phyloP scores from a whole-genome alignment of 192 early-diverging fungal genomes.

The Ambispora gerdemannii region DNA sequence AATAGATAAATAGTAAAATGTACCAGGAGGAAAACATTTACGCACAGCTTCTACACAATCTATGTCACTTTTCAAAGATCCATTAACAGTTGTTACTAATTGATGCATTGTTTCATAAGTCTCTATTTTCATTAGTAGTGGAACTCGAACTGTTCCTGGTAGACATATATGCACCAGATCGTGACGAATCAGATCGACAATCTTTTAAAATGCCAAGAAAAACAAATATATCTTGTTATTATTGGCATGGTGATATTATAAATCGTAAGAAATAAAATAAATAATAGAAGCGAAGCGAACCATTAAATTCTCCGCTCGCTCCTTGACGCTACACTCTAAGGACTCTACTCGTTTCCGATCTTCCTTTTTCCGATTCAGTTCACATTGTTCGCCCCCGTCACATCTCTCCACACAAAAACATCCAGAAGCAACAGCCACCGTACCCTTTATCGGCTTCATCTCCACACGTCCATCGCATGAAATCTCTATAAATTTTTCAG shows the following conservation, averaged over 20 bases:
- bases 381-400: slow-evolving; percentile 34
- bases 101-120: slow-evolving; percentile 90
- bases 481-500: slow-evolving; percentile 78
- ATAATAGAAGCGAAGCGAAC: slow-evolving; percentile 36
- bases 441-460: slow-evolving; percentile 98
- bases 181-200: slow-evolving; percentile 94
- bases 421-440: slow-evolving; percentile 47
- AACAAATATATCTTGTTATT: not conserved
- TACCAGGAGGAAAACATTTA: slow-evolving; percentile 83
- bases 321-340: slow-evolving; percentile 75
- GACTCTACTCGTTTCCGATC: slow-evolving; percentile 40
- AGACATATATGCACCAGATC: slow-evolving; percentile 78
- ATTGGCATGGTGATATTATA: slow-evolving; percentile 13
- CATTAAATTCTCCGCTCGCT: slow-evolving; percentile 96
- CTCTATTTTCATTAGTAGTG: slow-evolving; percentile 84
- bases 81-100: slow-evolving; percentile 81
- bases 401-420: slow-evolving; percentile 48
- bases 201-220: too few species aligned
- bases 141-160: slow-evolving; percentile 66
- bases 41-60: slow-evolving; percentile 68
- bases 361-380: slow-evolving; percentile 33
- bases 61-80: slow-evolving; percentile 54
- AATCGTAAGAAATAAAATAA: not conserved
- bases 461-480: slow-evolving; percentile 52
- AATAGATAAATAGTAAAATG: not conserved